Conservation (phyloP, 208 protist species). For the Crithidia bombi region DNA sequence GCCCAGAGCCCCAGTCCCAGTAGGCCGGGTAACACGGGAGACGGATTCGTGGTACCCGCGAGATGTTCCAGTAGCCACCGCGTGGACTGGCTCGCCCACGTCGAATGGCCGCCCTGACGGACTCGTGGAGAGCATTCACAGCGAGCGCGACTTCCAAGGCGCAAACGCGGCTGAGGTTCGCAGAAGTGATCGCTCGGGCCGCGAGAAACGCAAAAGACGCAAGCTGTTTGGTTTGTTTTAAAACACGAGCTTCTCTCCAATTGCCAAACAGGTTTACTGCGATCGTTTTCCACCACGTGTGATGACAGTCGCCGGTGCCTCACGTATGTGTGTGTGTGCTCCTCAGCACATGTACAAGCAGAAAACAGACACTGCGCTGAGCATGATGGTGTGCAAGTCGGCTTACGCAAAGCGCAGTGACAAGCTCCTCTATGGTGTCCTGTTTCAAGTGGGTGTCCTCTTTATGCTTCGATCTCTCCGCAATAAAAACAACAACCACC, state of each 20-base stretch:
- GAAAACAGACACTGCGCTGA: no score
- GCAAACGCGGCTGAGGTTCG: not conserved
- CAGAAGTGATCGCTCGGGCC: not conserved
- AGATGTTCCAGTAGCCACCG: not conserved
- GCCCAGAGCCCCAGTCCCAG: not conserved
- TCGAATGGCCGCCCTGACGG: constrained; percentile 6
- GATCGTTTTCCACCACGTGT: no score
- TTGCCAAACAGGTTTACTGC: not conserved
- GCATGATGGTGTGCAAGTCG: no score
- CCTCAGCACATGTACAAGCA: not conserved
- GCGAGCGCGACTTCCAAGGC: not conserved
- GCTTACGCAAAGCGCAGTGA: no score
- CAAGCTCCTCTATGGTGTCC: no score
- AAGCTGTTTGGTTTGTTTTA: constrained; percentile 20
- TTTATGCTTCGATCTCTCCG: no score
- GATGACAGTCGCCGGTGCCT: no score
- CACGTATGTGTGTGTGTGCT: no score
- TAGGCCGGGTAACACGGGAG: constrained; percentile 10
- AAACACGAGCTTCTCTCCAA: not conserved
- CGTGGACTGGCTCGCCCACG: not conserved
- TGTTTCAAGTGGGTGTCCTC: no score
- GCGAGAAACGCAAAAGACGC: not conserved
- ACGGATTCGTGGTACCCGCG: not conserved
- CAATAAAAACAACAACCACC: no score
- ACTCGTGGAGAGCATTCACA: constrained; percentile 20